Conservation (phyloP, 2,329 filamentous ascomycete species). For the Eutypa lata region DNA sequence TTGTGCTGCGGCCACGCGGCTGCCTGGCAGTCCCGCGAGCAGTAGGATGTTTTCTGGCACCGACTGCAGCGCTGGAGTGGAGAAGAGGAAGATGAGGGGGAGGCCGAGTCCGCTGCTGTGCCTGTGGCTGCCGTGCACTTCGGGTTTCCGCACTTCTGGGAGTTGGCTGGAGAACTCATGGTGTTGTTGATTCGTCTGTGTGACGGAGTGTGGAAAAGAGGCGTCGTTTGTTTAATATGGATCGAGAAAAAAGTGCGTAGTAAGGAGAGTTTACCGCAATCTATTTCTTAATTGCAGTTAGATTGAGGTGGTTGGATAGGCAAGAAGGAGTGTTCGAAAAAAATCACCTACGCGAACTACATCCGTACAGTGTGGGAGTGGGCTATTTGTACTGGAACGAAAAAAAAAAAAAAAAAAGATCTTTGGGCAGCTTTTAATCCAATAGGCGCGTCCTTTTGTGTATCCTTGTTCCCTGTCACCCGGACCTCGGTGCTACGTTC, state of each 20-base stretch:
- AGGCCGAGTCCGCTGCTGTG: background rate
- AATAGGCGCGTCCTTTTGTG: too few relatives aligned
- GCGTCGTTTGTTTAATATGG: background rate
- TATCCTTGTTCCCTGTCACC: background rate
- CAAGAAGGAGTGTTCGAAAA: too few relatives aligned
- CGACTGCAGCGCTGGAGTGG: background rate
- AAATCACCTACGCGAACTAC: too few relatives aligned
- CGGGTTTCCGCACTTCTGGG: background rate
- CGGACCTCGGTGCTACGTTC: too few relatives aligned
- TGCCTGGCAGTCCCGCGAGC: slow-evolving; percentile 3
- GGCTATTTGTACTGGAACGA: too few relatives aligned
- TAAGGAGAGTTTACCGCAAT: background rate
- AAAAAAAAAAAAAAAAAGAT: too few relatives aligned
- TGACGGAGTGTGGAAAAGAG: background rate
- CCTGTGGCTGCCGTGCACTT: background rate
- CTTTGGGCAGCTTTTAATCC: background rate
- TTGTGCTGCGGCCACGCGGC: slow-evolving; percentile 9
- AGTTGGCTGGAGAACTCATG: background rate
- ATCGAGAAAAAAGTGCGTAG: too few relatives aligned
- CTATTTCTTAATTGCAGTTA: too few relatives aligned
- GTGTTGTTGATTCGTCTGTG: background rate
- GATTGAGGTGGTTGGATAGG: too few relatives aligned
- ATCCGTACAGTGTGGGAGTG: too few relatives aligned
- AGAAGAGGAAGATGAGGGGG: too few relatives aligned
- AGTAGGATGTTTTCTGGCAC: slow-evolving; percentile 2